Percentiles rank a stretch among this genome's conserved stretches.
Conservation (phyloP, 2,329 filamentous ascomycete species). For the Byssochlamys sp. region DNA sequence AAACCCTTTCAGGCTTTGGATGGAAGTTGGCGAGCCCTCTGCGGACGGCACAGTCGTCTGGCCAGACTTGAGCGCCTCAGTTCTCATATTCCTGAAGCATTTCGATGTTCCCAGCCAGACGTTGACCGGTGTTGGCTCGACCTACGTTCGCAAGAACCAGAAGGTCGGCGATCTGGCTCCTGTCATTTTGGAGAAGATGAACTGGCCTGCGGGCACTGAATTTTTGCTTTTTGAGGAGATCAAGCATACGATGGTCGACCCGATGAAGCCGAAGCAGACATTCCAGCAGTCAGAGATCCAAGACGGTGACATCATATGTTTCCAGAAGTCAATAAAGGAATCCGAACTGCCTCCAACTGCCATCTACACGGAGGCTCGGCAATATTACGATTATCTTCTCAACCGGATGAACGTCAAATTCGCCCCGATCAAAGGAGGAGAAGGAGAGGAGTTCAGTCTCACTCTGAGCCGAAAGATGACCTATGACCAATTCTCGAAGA, state of each 20-base stretch:
- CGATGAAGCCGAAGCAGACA: conserved; percentile 81
- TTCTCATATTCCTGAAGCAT: conserved; percentile 84
- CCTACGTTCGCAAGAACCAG: conserved; percentile 79
- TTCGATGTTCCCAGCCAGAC: conserved; percentile 72
- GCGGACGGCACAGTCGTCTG: conserved; percentile 64
- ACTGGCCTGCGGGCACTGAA: conserved; percentile 67
- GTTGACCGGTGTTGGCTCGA: conserved; percentile 66
- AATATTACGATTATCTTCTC: conserved; percentile 88
- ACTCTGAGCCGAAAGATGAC: conserved; percentile 77
- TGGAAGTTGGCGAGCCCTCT: conserved; percentile 64
- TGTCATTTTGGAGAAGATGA: conserved; percentile 70
- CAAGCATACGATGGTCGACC: conserved; percentile 94
- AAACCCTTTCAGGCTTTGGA: conserved; percentile 68
- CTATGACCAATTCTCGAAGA: conserved; percentile 77
- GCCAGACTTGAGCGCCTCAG: conserved; percentile 47
- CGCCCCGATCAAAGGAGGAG: conserved; percentile 48
- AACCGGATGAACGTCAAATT: conserved; percentile 75
- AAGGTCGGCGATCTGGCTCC: conserved; percentile 77
- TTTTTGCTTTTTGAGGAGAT: conserved; percentile 88
- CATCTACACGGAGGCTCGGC: conserved; percentile 58
- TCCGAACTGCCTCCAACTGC: conserved; percentile 33
- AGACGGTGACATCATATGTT: conserved; percentile 93
- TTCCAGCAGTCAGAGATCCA: conserved; percentile 87
- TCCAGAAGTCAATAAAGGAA: conserved; percentile 57
- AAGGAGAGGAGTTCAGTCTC: conserved; percentile 62